Percentiles rank a stretch among this genome's conserved stretches.
Evolutionary conservation across 1,284 basidiomycete genomes (phyloP).

Genomic region (Leccinum pachyderme): DNA sequence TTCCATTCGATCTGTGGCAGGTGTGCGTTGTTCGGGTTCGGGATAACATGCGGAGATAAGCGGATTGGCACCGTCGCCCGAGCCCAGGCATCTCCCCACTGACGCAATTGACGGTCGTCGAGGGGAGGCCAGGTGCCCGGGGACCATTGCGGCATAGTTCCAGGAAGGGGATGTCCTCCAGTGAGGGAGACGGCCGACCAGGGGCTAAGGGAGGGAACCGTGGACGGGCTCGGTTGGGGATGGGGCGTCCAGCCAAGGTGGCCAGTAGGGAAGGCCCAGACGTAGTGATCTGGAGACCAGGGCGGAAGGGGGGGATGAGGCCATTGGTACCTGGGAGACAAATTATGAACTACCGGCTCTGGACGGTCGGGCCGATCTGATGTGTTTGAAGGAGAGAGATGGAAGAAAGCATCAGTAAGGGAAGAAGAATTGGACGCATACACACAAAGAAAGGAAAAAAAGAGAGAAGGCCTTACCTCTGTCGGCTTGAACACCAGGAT

Average conservation of each 20-base stretch:
- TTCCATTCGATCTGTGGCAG: slow-evolving; percentile 3
- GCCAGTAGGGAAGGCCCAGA: slow-evolving; percentile 26
- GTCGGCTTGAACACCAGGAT: slow-evolving; percentile 19
- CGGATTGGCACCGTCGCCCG: background rate
- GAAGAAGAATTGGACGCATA: background rate
- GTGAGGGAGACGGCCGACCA: slow-evolving; percentile 19
- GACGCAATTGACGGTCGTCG: slow-evolving; percentile 4
- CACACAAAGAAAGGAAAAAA: background rate
- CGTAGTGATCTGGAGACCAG: slow-evolving; percentile 19
- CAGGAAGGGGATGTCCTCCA: slow-evolving; percentile 33
- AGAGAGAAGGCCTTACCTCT: slow-evolving; percentile 16
- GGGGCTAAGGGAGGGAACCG: slow-evolving; percentile 13
- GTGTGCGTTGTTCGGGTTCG: slow-evolving; percentile 35
- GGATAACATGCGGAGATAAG: slow-evolving; percentile 22
- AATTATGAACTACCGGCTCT: background rate
- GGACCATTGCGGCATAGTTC: slow-evolving; percentile 30
- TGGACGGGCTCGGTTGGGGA: slow-evolving; percentile 21
- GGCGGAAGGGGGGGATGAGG: slow-evolving; percentile 10
- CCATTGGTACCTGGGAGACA: background rate
- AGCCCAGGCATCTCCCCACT: background rate
- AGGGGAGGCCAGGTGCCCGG: slow-evolving; percentile 34
- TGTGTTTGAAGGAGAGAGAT: background rate
- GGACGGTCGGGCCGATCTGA: slow-evolving; percentile 14
- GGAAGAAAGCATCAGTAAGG: slow-evolving; percentile 6
- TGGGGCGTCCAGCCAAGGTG: slow-evolving; percentile 34